These are phyloP conservation scores for Sclerotinia trifoliorum DNA, from an alignment of 2,329 filamentous ascomycete genomes.

Conservation along the genomic window DNA sequence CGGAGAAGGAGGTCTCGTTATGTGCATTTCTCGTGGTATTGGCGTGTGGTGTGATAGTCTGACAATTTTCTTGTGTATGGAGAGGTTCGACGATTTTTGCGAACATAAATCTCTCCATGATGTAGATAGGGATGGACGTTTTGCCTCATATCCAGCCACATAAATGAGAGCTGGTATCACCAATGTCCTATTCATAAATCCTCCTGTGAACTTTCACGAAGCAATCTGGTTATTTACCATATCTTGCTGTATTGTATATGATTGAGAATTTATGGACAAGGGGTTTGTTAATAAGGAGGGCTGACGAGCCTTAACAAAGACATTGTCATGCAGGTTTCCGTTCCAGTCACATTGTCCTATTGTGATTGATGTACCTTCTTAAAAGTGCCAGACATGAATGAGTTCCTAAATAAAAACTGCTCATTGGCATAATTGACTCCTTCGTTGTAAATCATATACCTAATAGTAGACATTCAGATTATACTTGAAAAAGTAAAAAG, in stretches of 20 bases:
- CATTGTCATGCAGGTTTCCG: constrained; percentile 28
- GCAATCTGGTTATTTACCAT: background rate
- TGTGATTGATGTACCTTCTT: background rate
- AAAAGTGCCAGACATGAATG: background rate
- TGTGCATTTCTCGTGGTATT: constrained; percentile 13
- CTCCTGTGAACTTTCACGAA: constrained; percentile 2
- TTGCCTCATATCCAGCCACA: constrained; percentile 1
- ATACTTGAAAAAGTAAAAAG: background rate
- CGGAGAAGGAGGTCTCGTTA: constrained; percentile 17
- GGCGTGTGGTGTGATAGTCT: background rate
- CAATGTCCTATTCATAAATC: constrained; percentile 1
- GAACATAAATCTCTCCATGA: constrained; percentile 8
- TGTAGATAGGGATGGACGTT: constrained; percentile 16
- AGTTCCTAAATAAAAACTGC: background rate
- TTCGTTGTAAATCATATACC: background rate
- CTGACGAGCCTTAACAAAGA: constrained; percentile 20
- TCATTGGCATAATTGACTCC: background rate
- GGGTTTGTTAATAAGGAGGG: background rate
- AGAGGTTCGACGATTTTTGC: background rate
- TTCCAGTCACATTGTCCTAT: background rate
- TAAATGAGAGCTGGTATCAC: background rate
- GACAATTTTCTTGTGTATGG: constrained; percentile 12
- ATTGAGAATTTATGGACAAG: constrained; percentile 1
- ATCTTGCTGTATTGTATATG: background rate
- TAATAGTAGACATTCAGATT: background rate